Base-by-base conservation (phyloP, 2,329 filamentous ascomycete genomes). In the Stagonosporopsis chrysanthemi region DNA sequence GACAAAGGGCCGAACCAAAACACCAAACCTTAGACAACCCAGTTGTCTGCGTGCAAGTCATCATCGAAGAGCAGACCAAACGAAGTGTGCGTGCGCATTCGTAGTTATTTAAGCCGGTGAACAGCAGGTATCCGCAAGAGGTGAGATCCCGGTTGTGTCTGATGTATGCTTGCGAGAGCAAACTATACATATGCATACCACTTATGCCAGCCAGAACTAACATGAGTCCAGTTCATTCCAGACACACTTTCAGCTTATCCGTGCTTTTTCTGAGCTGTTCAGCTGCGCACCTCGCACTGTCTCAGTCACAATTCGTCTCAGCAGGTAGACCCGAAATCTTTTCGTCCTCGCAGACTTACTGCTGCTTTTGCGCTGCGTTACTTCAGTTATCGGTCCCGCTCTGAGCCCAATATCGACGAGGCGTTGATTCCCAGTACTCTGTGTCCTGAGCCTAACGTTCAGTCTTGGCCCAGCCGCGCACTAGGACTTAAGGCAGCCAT, bases 161-260 rank as follows among this genome's bases (percentile, higher is more conserved):
- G 52, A 68, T 73, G 73, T 69, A 69, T 58, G 63, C 60, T 72
- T 66, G 70, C 70, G 63, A 64, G 58, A 71, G 70, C 73, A 76
- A 76, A 72, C 73, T 58, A 47, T 52, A 58, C 61, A 58, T 49
- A 63, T 45, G 65, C 58, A 58, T 47, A 52, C 52, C 56, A 50
- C 55, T 36, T 56, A 26, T 58, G 35, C 52, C 40, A 29, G 19
- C 19, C 24, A 39, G 56, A 54, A 66, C 71, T 76, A 62, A 76
- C 68, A 66, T 57, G 60, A 33, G 58, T 61, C 40, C 61, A 74
- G 69, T 48, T 61, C 53, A 44, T 17, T 39, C 41, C 39, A 43
- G 44, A 49, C 43, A 40, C 43, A 48, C 17, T 17, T 42, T 26
- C 38, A 24, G 29, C 29, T 26, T 5, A 48, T 8, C 44, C 47